Base-by-base conservation (phyloP, 371 early-diverging fungal genomes). In the Mucor lusitanicus region DNA sequence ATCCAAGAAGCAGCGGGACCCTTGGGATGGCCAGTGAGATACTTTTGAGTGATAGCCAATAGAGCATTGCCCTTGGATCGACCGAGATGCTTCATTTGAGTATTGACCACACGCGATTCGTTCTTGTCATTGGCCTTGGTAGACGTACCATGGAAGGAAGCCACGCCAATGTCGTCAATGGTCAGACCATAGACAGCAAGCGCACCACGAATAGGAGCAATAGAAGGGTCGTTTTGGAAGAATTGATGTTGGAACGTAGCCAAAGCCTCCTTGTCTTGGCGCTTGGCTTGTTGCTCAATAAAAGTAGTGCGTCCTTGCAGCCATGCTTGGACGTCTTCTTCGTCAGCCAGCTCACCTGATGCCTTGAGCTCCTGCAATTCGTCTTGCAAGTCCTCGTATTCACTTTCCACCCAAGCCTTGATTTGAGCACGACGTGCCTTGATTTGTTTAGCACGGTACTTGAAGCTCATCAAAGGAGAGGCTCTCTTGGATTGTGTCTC, bases 81-180 rank as follows among this genome's bases (percentile, higher is more conserved):
- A 44, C 98, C 98, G 21, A 97, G 86, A 72, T 95, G 95, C 61
- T 77, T 85, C 67, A 97, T 75, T 82, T 97, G 97, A 67, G 86
- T 84, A 87, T 97, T 92, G 56, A 96, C 69, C 6, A 95, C 96
- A 46, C 89, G 87, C 8, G 96, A 93, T 79, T 97, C 98, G 85
- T 97, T 98, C 87, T 91, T 91, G 83, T 98, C 98, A 80, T 98
- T 98, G 62, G 97, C 97, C 80, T 92, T 90, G 72, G 98, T 98
- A 19, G 94, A 93, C 19, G 98, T 98, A 67, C 98, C 98, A 83
- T 97, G 98, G 97, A 97, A 97, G 21, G 96, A 96, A n/a, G 95
- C 95, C 42, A 96, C 94, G 62, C 94, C 93, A 74, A 97, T 92
- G 76, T 97, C 98, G 76, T 97, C 96, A 46, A 97, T 83, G 5